Conservation (phyloP, 108 stramenopile genomes). For the Skeletonema grethae region DNA sequence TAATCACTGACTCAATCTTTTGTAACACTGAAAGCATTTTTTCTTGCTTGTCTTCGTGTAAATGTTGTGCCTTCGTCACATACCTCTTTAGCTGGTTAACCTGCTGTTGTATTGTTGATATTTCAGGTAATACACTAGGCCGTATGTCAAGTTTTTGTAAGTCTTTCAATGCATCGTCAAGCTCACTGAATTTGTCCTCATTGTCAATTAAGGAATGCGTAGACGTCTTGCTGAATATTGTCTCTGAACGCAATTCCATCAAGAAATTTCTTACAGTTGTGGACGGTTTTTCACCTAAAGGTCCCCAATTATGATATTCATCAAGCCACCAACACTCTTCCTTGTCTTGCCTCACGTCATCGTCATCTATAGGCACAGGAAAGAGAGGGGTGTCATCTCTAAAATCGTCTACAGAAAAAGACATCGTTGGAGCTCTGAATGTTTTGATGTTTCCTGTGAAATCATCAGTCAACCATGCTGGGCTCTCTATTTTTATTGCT, state of each 20-base stretch:
- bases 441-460: neutral
- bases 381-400: neutral
- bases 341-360: neutral
- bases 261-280: neutral
- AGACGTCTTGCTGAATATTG: neutral
- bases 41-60: neutral
- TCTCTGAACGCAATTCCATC: neutral
- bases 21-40: neutral
- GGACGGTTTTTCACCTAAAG: neutral
- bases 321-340: constrained; percentile 23
- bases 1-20: constrained; percentile 1
- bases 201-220: neutral
- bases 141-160: neutral
- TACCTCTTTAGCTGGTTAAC: neutral
- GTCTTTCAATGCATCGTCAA: constrained; percentile 5
- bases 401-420: neutral
- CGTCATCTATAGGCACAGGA: neutral
- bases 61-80: neutral
- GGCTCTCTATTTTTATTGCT: neutral
- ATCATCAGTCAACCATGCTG: neutral
- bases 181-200: neutral
- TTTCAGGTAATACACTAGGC: neutral
- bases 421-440: neutral
- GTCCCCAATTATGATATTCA: constrained; percentile 7
- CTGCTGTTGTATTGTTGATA: neutral